A percentile compares a stretch with the other conserved stretches of the same genome.
phyloP scores from a whole-genome alignment of 768 basidiomycete species.

The Termitomyces sp. region DNA sequence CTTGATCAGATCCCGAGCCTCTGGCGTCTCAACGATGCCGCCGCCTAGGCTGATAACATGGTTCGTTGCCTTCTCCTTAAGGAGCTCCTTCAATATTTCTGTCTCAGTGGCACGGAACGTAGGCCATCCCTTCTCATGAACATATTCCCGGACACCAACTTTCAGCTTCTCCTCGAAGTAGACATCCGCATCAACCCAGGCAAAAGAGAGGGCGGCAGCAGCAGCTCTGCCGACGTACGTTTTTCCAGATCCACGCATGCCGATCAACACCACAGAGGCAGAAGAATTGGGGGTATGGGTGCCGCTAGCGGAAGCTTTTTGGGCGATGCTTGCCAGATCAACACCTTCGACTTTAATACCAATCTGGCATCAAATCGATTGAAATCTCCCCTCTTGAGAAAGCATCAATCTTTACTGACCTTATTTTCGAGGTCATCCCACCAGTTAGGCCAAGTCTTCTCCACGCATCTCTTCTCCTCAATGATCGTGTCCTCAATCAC shows the following conservation, averaged over 20 bases:
- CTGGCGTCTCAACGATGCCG: constrained; percentile 86
- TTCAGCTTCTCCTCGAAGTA: constrained; percentile 66
- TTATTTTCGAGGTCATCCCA: constrained; percentile 98
- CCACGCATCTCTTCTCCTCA: constrained; percentile 96
- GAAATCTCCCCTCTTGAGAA: neutral
- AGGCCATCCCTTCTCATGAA: constrained; percentile 81
- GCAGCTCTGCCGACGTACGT: constrained; percentile 83
- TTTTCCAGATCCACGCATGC: constrained; percentile 98
- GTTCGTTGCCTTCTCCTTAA: constrained; percentile 49
- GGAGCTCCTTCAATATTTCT: constrained; percentile 62
- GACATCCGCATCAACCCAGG: constrained; percentile 78
- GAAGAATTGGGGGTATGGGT: constrained; percentile 14
- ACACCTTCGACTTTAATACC: constrained; percentile 86
- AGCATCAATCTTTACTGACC: constrained; percentile 36
- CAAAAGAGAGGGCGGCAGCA: constrained; percentile 66
- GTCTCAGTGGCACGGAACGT: constrained; percentile 85
- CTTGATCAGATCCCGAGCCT: constrained; percentile 69
- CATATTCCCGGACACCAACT: constrained; percentile 68
- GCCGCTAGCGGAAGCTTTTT: constrained; percentile 42
- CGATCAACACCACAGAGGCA: constrained; percentile 20
- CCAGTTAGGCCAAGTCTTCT: constrained; percentile 99
- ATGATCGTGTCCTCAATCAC: constrained; percentile 73
- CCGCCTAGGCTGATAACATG: constrained; percentile 92
- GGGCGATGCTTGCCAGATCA: constrained; percentile 50
- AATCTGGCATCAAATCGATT: constrained; percentile 49